These are phyloP conservation scores for Globisporangium perplexum DNA, from an alignment of 352 stramenopile species.

Conservation along the genomic window DNA sequence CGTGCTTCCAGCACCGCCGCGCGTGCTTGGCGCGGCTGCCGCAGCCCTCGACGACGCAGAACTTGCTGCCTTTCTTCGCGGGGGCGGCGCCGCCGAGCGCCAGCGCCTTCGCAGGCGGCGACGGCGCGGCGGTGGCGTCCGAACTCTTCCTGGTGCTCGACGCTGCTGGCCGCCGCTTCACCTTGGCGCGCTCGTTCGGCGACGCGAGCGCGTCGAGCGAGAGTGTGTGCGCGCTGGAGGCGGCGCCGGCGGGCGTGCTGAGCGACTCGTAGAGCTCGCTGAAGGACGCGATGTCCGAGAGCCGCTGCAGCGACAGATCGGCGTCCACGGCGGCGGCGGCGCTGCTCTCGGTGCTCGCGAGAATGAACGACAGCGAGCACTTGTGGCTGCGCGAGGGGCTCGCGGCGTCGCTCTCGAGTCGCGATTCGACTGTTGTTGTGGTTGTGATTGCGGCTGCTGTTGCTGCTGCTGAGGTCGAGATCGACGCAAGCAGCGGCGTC, in stretches of 20 bases:
- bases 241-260: conserved; percentile 5
- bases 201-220: conserved; percentile 2
- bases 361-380: conserved; percentile 50
- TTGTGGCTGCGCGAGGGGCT: conserved; percentile 27
- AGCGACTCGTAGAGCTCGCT: background rate
- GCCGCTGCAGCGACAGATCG: conserved; percentile 18
- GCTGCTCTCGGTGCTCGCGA: conserved; percentile 18
- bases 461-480: no score
- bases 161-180: conserved; percentile 1
- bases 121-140: no score
- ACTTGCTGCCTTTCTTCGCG: conserved; percentile 51
- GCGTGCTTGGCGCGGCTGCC: conserved; percentile 47
- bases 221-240: conserved; percentile 4
- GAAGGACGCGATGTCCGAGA: background rate
- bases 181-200: conserved; percentile 7
- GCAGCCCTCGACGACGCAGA: conserved; percentile 47
- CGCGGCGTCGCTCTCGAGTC: background rate
- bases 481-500: no score
- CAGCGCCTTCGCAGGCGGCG: background rate
- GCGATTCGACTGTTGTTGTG: no score
- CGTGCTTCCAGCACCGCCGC: conserved; percentile 48
- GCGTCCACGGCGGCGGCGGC: conserved; percentile 14
- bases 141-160: background rate
- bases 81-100: background rate
- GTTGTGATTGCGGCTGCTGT: no score